These are phyloP conservation scores for Phytophthora citrophthora DNA, from an alignment of 352 stramenopile genomes.

Conservation along the genomic window DNA sequence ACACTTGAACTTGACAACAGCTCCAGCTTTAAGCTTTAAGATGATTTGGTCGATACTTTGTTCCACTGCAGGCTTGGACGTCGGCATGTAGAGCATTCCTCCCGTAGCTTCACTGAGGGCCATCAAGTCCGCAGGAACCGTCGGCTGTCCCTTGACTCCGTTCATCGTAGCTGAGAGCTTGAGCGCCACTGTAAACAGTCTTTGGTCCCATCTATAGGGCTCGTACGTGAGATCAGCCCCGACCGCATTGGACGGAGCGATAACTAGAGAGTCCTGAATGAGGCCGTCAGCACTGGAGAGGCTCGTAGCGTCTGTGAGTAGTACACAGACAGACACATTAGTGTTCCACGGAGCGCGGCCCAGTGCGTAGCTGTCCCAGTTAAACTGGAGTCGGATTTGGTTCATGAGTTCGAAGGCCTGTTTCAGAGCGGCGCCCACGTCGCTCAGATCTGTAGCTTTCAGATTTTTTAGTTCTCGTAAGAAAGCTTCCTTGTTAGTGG, in stretches of 20 bases:
- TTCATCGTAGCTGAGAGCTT: slow-evolving; percentile 79
- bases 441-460: slow-evolving; percentile 78
- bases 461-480: slow-evolving; percentile 86
- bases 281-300: slow-evolving; percentile 73
- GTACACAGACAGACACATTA: slow-evolving; percentile 81
- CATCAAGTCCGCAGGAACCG: slow-evolving; percentile 78
- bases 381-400: slow-evolving; percentile 88
- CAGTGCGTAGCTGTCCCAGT: slow-evolving; percentile 89
- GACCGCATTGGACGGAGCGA: slow-evolving; percentile 70
- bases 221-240: slow-evolving; percentile 83
- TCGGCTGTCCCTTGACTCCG: slow-evolving; percentile 50
- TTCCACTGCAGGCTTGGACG: slow-evolving; percentile 78
- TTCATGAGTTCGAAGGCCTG: slow-evolving; percentile 91
- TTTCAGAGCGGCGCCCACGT: slow-evolving; percentile 72
- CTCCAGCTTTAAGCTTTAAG: slow-evolving; percentile 80
- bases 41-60: slow-evolving; percentile 89
- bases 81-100: slow-evolving; percentile 85
- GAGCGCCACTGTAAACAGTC: slow-evolving; percentile 81
- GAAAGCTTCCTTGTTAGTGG: slow-evolving; percentile 87
- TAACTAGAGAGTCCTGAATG: slow-evolving; percentile 74
- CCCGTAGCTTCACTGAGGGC: slow-evolving; percentile 86
- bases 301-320: slow-evolving; percentile 83
- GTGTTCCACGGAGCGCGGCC: slow-evolving; percentile 84
- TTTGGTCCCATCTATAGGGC: slow-evolving; percentile 87
- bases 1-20: slow-evolving; percentile 84